Percentiles rank a stretch among this genome's conserved stretches.
Evolutionary conservation across 2,329 filamentous ascomycete genomes (phyloP).

Genomic region (Exophiala xenobiotica): DNA sequence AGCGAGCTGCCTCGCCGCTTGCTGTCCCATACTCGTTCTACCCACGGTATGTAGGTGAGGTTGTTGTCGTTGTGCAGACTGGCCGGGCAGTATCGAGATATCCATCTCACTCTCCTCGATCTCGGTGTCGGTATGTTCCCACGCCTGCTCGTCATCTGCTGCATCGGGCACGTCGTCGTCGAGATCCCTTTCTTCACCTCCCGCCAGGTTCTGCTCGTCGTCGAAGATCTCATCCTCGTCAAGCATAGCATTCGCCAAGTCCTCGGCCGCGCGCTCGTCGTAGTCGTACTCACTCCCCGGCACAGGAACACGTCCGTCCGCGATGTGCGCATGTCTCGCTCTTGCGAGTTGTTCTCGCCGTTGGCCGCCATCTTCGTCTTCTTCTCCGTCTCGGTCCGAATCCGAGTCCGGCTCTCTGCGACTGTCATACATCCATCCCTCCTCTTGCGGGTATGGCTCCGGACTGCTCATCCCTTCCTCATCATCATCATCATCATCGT

Average conservation of each 20-base stretch:
- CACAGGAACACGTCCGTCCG: slow-evolving; percentile 15
- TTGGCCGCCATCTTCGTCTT: slow-evolving; percentile 7
- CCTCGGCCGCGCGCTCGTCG: slow-evolving; percentile 56
- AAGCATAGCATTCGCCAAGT: slow-evolving; percentile 41
- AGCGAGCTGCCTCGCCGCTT: neutral
- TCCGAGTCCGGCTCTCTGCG: slow-evolving; percentile 28
- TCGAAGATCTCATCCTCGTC: slow-evolving; percentile 33
- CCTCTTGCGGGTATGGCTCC: neutral
- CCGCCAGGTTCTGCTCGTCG: slow-evolving; percentile 33
- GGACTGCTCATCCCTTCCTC: slow-evolving; percentile 35
- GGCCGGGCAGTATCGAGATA: slow-evolving; percentile 24
- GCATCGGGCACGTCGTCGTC: slow-evolving; percentile 70
- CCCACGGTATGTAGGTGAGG: too few relatives aligned
- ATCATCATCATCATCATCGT: slow-evolving; percentile 49
- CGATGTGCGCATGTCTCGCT: slow-evolving; percentile 11
- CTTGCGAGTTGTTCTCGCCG: slow-evolving; percentile 3
- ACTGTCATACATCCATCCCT: slow-evolving; percentile 28
- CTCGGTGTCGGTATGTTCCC: slow-evolving; percentile 77
- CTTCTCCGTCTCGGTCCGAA: too few relatives aligned
- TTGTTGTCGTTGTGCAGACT: neutral
- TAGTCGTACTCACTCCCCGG: slow-evolving; percentile 45
- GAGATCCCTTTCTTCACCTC: slow-evolving; percentile 59
- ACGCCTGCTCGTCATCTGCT: slow-evolving; percentile 56
- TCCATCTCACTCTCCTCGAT: slow-evolving; percentile 27
- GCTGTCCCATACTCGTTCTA: neutral